Conservation (phyloP, 768 basidiomycete species). For the Macrolepiota fuliginosa region DNA sequence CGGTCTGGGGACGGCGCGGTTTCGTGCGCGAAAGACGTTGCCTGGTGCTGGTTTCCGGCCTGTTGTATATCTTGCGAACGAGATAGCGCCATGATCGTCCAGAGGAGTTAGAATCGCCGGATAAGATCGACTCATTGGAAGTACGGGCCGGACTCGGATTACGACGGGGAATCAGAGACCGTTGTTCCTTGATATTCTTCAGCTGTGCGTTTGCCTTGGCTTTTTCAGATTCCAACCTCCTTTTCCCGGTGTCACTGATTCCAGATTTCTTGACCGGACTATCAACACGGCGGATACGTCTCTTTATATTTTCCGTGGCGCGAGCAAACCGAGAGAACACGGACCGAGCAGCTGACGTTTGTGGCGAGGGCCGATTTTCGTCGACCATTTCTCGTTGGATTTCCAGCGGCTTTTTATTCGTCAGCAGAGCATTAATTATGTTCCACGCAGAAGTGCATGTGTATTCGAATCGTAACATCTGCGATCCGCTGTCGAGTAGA, state of each 20-base stretch:
- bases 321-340: slow-evolving; percentile 5
- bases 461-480: slow-evolving; percentile 13
- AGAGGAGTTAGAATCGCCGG: background rate
- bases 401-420: slow-evolving; percentile 3
- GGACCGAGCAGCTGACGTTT: slow-evolving; percentile 15
- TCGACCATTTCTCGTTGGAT: slow-evolving; percentile 20
- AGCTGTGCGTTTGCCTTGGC: background rate
- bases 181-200: background rate
- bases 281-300: background rate
- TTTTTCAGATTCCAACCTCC: background rate
- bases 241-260: background rate
- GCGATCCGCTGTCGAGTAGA: slow-evolving; percentile 14
- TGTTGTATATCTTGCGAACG: background rate
- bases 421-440: slow-evolving; percentile 10
- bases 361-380: background rate
- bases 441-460: slow-evolving; percentile 14
- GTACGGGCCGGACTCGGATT: background rate
- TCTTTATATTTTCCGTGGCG: background rate
- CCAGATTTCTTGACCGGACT: background rate
- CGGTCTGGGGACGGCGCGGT: background rate
- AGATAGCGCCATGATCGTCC: background rate
- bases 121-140: background rate
- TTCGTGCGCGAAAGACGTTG: background rate
- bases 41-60: background rate
- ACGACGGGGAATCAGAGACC: background rate